Conservation (phyloP, 305 asterid species). For the Fraxinus velutina region DNA sequence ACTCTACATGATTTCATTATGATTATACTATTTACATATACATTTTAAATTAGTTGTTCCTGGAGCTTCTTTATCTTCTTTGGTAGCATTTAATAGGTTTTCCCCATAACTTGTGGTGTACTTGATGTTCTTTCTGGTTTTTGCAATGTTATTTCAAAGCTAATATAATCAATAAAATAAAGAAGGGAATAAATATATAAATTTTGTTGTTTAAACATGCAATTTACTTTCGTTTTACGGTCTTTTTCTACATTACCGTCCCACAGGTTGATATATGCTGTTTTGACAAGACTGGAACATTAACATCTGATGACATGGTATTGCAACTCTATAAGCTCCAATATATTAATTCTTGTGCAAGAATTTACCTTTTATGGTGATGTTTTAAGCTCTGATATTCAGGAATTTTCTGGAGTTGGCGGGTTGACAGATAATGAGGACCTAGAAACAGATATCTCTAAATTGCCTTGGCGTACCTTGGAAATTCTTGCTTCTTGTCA, state of each 20-base stretch:
- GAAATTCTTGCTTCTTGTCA: constrained; percentile 97
- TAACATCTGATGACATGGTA: constrained; percentile 99
- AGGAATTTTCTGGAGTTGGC: constrained; percentile 97
- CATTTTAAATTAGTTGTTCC: not conserved
- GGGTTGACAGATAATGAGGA: constrained; percentile 75
- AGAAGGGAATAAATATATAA: not conserved
- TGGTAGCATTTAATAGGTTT: not conserved
- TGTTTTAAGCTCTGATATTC: constrained; percentile 28
- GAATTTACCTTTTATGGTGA: constrained; percentile 15
- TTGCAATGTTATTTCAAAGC: not conserved
- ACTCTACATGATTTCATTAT: not conserved
- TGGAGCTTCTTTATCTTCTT: not conserved
- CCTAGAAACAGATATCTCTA: constrained; percentile 59
- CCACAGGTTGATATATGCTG: constrained; percentile 96
- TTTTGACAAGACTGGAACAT: constrained; percentile 94
- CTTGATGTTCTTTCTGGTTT: not conserved
- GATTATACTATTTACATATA: not conserved
- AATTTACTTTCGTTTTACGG: not conserved
- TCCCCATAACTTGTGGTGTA: not conserved
- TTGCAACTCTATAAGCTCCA: constrained; percentile 21
- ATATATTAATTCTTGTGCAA: constrained; percentile 24
- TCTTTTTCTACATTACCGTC: constrained; percentile 21
- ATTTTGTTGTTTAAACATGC: constrained; percentile 8
- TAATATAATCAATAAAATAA: not conserved
- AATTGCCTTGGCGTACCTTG: constrained; percentile 65